A percentile compares a stretch with the other conserved stretches of the same genome.
Evolutionary conservation across 2,329 filamentous ascomycete species (phyloP).

Genomic region (Monilinia laxa): DNA sequence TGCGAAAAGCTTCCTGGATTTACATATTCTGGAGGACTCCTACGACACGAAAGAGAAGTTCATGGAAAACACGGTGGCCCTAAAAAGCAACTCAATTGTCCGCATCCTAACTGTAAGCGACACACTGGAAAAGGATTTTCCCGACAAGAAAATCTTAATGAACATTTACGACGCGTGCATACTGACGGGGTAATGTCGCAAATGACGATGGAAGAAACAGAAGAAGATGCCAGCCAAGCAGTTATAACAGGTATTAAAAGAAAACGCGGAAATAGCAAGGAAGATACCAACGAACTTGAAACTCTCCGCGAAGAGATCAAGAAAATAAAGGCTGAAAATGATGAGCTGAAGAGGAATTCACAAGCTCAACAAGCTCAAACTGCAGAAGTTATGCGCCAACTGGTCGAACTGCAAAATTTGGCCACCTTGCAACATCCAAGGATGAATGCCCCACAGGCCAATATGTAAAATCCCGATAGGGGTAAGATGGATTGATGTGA

Average conservation of each 20-base stretch:
- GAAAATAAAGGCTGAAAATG: constrained; percentile 63
- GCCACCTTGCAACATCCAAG: constrained; percentile 19
- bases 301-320: constrained; percentile 63
- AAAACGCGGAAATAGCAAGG: constrained; percentile 46
- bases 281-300: constrained; percentile 30
- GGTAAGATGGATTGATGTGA: background rate
- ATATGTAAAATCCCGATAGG: constrained; percentile 11
- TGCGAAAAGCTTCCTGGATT: constrained; percentile 93
- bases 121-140: constrained; percentile 88
- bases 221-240: constrained; percentile 45
- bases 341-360: constrained; percentile 45
- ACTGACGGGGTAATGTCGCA: constrained; percentile 48
- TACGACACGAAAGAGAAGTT: constrained; percentile 90
- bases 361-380: constrained; percentile 20
- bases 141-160: constrained; percentile 88
- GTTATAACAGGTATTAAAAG: constrained; percentile 47
- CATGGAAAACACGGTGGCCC: constrained; percentile 71
- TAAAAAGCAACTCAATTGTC: constrained; percentile 84
- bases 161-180: constrained; percentile 90
- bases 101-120: constrained; percentile 83
- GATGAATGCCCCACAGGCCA: constrained; percentile 23
- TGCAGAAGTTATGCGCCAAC: constrained; percentile 25
- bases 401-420: constrained; percentile 22
- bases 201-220: constrained; percentile 44
- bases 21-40: constrained; percentile 87